These are phyloP conservation scores for Leersia perrieri DNA, from an alignment of 176 grass and related monocot species.

Conservation along the genomic window DNA sequence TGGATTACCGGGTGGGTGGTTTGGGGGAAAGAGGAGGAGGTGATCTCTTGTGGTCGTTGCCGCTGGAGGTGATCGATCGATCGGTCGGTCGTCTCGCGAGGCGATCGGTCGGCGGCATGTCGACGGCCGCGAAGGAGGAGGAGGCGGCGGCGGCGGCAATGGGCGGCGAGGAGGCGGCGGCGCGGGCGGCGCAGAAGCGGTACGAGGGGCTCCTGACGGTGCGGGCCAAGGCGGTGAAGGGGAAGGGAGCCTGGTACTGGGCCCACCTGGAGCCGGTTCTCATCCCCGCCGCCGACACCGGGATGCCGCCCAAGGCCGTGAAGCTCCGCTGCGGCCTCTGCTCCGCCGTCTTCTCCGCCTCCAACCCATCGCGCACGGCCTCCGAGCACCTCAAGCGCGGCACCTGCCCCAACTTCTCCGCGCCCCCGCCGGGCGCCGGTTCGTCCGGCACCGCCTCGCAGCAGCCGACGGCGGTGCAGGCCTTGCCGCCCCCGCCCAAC, in stretches of 20 bases:
- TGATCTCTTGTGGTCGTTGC: neutral
- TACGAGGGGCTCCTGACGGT: slow-evolving; percentile 67
- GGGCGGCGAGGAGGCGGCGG: slow-evolving; percentile 51
- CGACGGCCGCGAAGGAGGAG: slow-evolving; percentile 33
- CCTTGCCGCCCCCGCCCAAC: slow-evolving; percentile 46
- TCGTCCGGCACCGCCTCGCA: slow-evolving; percentile 29
- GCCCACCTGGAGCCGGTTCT: slow-evolving; percentile 70
- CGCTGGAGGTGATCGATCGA: slow-evolving; percentile 21
- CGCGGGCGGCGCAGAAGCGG: slow-evolving; percentile 59
- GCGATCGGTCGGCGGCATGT: slow-evolving; percentile 38
- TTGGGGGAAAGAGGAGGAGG: slow-evolving; percentile 18
- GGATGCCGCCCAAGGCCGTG: slow-evolving; percentile 62
- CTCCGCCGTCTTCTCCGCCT: slow-evolving; percentile 73
- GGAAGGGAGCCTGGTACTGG: slow-evolving; percentile 89
- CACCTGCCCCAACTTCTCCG: slow-evolving; percentile 69
- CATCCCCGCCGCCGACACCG: slow-evolving; percentile 52
- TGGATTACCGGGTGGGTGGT: slow-evolving; percentile 18
- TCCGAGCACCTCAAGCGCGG: slow-evolving; percentile 88
- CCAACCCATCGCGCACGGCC: slow-evolving; percentile 68
- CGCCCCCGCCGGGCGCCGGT: slow-evolving; percentile 35
- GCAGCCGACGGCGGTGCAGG: slow-evolving; percentile 23
- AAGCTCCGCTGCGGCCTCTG: slow-evolving; percentile 71
- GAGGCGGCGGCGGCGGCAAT: slow-evolving; percentile 26
- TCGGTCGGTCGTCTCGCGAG: neutral
- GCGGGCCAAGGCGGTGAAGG: slow-evolving; percentile 68